Evolutionary conservation across 139 green algal genomes (phyloP), one percentile per base, ranked within the genome.

Genomic region (Pseudopediastrum boryanum): DNA sequence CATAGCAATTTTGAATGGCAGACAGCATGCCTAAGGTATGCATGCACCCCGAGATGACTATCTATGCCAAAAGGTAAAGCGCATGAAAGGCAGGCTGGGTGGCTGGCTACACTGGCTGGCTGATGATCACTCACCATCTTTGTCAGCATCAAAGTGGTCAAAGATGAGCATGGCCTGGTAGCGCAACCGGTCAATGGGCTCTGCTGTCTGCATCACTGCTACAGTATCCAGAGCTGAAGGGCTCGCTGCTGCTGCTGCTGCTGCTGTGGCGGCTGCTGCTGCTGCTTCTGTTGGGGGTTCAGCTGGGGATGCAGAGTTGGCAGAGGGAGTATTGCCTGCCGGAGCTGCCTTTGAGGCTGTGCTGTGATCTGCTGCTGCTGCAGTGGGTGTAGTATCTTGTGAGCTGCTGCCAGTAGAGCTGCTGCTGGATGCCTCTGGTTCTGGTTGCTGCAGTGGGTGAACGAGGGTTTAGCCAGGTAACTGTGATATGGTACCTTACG

Each of bases 131-230:
- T 7, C 61, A 70, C 61, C 61, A 35, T 70, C 61, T 6, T 13
- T 35, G 61, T 70, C 61, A 13, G 61, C 51, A 33, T 86, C 77
- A 31, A 77, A 84, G 1, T 78, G 75, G n/a, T 84, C 71, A 62
- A 86, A 86, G 1, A 86, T 33, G 23, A 86, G 70, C 62, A 78
- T 52, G n/a, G 76, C 82, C 44, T 86, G 82, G 39, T 86, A 86
- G 42, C 82, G 62, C 63, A 86, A 41, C 12, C 82, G 50, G 62
- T 86, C 82, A 48, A 86, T 81, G 31, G 76, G 82, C 76, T 77
- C 43, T 23, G 71, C 39, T 27, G 12, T 27, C 33, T 13, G 56
- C 42, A 71, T 39, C 39, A 77, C 31, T 56, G 68, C 44, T 31
- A 81, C 2, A 13, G 48, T 35, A 21, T 78, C 56, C 36, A 46